Percentiles rank a stretch among this genome's conserved stretches.
Conservation (phyloP, 768 basidiomycete genomes). For the Sarcomyxa edulis region DNA sequence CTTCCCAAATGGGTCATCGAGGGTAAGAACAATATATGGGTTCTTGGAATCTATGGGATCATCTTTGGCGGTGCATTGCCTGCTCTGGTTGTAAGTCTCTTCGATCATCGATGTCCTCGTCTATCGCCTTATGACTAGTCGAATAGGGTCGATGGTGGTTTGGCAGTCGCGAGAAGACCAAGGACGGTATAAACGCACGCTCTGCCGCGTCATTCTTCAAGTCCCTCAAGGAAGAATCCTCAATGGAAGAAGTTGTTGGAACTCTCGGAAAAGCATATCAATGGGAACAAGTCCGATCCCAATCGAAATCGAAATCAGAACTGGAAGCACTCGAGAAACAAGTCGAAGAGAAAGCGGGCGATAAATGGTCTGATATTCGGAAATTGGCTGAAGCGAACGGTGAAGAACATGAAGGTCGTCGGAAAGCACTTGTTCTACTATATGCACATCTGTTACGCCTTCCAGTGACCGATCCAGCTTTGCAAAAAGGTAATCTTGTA, state of each 20-base stretch:
- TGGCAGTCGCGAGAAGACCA: constrained; percentile 81
- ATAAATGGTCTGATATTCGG: constrained; percentile 50
- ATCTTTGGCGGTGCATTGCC: constrained; percentile 88
- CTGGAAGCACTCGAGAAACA: constrained; percentile 46
- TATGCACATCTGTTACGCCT: constrained; percentile 83
- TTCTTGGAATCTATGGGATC: constrained; percentile 81
- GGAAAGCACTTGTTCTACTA: constrained; percentile 64
- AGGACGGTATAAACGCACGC: constrained; percentile 79
- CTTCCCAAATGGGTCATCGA: constrained; percentile 93
- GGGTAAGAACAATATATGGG: constrained; percentile 86
- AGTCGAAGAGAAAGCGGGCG: constrained; percentile 42
- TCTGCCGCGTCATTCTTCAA: constrained; percentile 91
- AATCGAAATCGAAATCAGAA: constrained; percentile 25
- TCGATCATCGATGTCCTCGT: neutral
- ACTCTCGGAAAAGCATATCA: constrained; percentile 63
- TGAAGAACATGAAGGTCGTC: constrained; percentile 31
- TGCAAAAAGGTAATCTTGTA: constrained; percentile 75
- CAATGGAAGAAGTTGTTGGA: constrained; percentile 65
- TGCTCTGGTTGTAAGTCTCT: constrained; percentile 60
- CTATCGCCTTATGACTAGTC: constrained; percentile 1
- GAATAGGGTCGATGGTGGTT: constrained; percentile 94
- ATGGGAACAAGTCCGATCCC: constrained; percentile 42
- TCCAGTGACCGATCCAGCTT: constrained; percentile 40
- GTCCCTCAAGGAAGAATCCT: constrained; percentile 72
- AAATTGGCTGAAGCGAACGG: constrained; percentile 32